phyloP scores from a whole-genome alignment of 495 filamentous ascomycete species.

The Tuber calosporum region DNA sequence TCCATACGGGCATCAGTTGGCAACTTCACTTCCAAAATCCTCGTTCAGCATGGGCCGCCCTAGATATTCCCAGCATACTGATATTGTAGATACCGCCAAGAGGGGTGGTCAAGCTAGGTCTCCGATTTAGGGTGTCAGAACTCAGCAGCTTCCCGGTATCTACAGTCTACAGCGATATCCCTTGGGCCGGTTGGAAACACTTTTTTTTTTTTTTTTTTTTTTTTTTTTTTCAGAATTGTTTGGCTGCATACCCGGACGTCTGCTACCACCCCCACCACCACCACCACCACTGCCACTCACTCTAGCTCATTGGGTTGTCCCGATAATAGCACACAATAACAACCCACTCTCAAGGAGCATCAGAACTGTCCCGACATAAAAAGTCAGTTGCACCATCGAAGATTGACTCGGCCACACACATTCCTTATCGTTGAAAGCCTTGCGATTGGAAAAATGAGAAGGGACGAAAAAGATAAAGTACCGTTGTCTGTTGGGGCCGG shows the following conservation, averaged over 20 bases:
- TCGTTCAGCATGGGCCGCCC: neutral
- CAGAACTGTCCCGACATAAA: neutral
- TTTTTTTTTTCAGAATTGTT: neutral
- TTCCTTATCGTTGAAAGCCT: neutral
- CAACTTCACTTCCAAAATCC: neutral
- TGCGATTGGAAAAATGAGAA: neutral
- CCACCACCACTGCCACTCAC: no score
- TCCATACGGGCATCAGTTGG: neutral
- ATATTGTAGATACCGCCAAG: neutral
- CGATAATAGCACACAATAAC: neutral
- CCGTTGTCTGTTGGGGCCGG: neutral
- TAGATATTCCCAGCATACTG: neutral
- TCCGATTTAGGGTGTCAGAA: neutral
- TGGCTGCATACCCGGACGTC: neutral
- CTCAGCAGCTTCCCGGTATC: neutral
- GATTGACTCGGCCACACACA: neutral
- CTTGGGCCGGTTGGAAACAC: neutral
- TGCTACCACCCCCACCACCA: neutral
- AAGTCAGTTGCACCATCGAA: neutral
- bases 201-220: neutral
- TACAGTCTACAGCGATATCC: neutral
- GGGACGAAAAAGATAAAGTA: neutral
- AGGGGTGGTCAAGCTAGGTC: neutral
- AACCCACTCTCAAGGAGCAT: neutral
- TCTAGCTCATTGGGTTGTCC: neutral